These are phyloP conservation scores for Xylariaceae sp. DNA, from an alignment of 2,329 filamentous ascomycete genomes.

Conservation along the genomic window DNA sequence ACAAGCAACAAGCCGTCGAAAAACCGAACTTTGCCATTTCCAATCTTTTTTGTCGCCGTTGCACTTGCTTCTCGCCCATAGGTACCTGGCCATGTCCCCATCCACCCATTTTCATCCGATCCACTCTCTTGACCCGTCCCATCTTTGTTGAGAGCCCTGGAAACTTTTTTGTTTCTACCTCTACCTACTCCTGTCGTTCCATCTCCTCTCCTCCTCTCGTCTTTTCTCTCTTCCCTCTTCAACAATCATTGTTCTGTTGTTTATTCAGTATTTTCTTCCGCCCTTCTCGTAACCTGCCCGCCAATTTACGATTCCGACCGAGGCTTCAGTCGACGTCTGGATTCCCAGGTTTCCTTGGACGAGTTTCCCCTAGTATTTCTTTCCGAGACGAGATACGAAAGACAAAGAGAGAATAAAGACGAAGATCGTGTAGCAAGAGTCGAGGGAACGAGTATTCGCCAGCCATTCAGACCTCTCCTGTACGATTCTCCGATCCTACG, in stretches of 20 bases:
- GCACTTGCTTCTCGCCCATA: not conserved
- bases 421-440: conserved; percentile 5
- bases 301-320: conserved; percentile 5
- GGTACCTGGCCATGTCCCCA: not conserved
- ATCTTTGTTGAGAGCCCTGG: conserved; percentile 12
- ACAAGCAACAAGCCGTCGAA: not conserved
- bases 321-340: not conserved
- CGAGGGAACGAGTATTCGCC: not conserved
- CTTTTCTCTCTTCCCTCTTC: conserved; percentile 22
- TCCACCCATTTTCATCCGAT: not conserved
- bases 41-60: conserved; percentile 16
- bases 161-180: conserved; percentile 10
- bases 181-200: conserved; percentile 14
- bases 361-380: not conserved
- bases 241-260: conserved; percentile 19
- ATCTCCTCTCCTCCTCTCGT: conserved; percentile 19
- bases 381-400: conserved; percentile 7
- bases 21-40: conserved; percentile 23
- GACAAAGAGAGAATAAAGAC: not conserved
- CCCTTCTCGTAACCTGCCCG: conserved; percentile 7
- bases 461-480: not conserved
- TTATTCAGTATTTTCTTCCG: conserved; percentile 12
- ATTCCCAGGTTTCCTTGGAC: conserved; percentile 9
- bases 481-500: not conserved
- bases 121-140: not conserved